Conservation (phyloP, 1,284 basidiomycete genomes). For the Uromyces viciae-fabae region DNA sequence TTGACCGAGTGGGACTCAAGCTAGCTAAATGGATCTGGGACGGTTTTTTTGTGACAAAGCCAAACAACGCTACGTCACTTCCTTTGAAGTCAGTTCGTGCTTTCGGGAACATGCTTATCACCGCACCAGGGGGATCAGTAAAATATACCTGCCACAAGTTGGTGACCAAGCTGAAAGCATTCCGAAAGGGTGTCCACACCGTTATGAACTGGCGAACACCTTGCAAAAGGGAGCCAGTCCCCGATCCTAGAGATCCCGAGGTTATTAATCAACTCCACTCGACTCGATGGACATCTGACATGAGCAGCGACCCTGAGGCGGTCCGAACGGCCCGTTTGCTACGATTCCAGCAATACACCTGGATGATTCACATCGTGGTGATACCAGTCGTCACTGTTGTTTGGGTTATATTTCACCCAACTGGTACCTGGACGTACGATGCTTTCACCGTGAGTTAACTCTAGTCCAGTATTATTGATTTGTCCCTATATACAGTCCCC, state of each 20-base stretch:
- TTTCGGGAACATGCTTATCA: conserved; percentile 48
- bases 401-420: conserved; percentile 56
- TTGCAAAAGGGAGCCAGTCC: conserved; percentile 50
- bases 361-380: conserved; percentile 53
- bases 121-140: conserved; percentile 48
- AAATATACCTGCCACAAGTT: conserved; percentile 45
- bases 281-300: conserved; percentile 55
- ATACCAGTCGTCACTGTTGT: conserved; percentile 54
- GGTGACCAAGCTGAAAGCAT: conserved; percentile 41
- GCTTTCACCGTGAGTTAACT: conserved; percentile 25
- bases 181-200: conserved; percentile 48
- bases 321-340: conserved; percentile 54
- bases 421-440: conserved; percentile 46
- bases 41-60: conserved; percentile 55
- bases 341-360: conserved; percentile 53
- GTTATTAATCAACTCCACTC: conserved; percentile 55
- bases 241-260: conserved; percentile 53
- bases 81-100: conserved; percentile 50
- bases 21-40: conserved; percentile 56
- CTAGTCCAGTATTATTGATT: background rate
- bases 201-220: conserved; percentile 53
- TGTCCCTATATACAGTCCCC: background rate
- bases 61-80: conserved; percentile 51
- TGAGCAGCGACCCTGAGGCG: conserved; percentile 55
- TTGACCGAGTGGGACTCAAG: conserved; percentile 53